Evolutionary conservation across 2,329 filamentous ascomycete species (phyloP), one percentile per base, ranked within the genome.

Genomic region (Monilinia fructigena): DNA sequence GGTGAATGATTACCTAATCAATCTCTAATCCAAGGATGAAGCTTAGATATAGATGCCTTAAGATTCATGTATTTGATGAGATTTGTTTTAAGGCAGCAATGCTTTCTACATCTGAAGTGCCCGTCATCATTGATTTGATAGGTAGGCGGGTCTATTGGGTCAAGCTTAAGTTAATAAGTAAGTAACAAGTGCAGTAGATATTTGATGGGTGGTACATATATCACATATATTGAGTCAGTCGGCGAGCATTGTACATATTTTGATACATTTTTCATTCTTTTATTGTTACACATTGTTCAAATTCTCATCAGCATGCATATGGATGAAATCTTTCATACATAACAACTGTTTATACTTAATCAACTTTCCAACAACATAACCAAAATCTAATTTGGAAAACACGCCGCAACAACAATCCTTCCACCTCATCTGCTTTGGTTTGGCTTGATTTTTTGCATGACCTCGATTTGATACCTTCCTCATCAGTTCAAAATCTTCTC

Each of bases 151-250:
- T 35, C 31, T 35, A 28, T 28, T 31, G 20, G 10, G 48, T 42
- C 28, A 28, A 28, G 31, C 31, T 35, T 35, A 28, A 28, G 28
- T 28, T 28, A 28, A 3, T 28, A 28, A 28, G 23, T 28, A 28
- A 28, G 28, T 28, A 28, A 23, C 23, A 23, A 28, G 28, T 28
- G 28, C 28, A 28, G 31, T 35, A 35, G 31, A 35, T 35, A 35
- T 35, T 35, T 35, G 31, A 35, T 42, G 18, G 12, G n/a, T n/a
- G 14, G 23, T 26, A 52, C 18, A 28, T 59, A 31, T 10, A 28
- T 45, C 7, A 48, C 18, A 20, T 8, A 28, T 58, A 14, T 65
- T 65, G 70, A 72, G 61, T 71, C 70, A 69, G 69, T 58, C 67
- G 69, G 68, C 69, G 68, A 68, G 66, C 35, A 26, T 31, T 60